phyloP scores from a whole-genome alignment of 2,329 filamentous ascomycete species.

The Cladobotryum protrusum region DNA sequence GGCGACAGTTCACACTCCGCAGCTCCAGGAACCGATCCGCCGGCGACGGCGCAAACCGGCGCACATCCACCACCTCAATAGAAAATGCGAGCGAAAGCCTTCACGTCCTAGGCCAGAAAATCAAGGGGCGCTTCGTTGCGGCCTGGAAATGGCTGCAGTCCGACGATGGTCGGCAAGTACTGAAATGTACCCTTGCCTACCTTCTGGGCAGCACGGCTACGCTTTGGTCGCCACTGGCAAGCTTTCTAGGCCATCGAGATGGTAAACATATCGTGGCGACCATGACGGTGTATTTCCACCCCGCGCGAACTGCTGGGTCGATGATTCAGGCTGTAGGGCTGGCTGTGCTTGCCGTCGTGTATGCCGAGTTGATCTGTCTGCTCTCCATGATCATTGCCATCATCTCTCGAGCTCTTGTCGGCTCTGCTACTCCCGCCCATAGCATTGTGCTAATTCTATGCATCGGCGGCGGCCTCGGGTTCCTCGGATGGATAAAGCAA shows the following conservation, averaged over 20 bases:
- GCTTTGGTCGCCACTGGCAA: slow-evolving; percentile 67
- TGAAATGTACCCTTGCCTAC: slow-evolving; percentile 91
- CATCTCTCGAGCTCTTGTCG: slow-evolving; percentile 62
- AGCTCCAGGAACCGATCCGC: slow-evolving; percentile 31
- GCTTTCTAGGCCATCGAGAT: slow-evolving; percentile 73
- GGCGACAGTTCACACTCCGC: slow-evolving; percentile 72
- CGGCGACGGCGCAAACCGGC: slow-evolving; percentile 19
- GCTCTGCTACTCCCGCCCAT: slow-evolving; percentile 67
- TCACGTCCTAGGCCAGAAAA: slow-evolving; percentile 29
- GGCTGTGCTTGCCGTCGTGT: slow-evolving; percentile 70
- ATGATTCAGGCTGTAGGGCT: slow-evolving; percentile 83
- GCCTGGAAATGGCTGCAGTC: slow-evolving; percentile 60
- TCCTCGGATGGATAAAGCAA: slow-evolving; percentile 84
- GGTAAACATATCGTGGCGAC: slow-evolving; percentile 93
- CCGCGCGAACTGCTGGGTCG: slow-evolving; percentile 75
- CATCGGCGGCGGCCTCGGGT: slow-evolving; percentile 77
- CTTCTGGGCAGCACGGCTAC: slow-evolving; percentile 80
- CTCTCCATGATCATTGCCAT: slow-evolving; percentile 86
- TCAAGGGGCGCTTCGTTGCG: slow-evolving; percentile 27
- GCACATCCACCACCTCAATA: slow-evolving; percentile 15
- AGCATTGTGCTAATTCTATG: slow-evolving; percentile 75
- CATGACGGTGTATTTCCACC: slow-evolving; percentile 91
- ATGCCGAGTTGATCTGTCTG: slow-evolving; percentile 62
- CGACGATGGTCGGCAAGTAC: slow-evolving; percentile 67
- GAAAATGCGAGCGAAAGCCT: slow-evolving; percentile 31